Evolutionary conservation across 2,329 filamentous ascomycete species (phyloP).

Genomic region (Aspergillus sojae): DNA sequence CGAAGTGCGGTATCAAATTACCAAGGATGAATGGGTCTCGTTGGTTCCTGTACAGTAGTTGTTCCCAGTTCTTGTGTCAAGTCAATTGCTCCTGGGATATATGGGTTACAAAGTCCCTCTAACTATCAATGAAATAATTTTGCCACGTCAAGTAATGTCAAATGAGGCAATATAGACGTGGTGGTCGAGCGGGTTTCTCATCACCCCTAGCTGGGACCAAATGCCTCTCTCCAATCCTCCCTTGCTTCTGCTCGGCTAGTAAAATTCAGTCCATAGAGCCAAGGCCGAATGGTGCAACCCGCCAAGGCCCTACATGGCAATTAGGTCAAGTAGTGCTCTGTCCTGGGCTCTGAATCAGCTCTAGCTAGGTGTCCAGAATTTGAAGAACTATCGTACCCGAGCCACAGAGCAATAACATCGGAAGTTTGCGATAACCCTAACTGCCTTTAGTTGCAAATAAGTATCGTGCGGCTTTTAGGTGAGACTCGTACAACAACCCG

Average conservation of each 20-base stretch:
- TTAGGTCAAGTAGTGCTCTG: not conserved
- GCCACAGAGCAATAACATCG: not conserved
- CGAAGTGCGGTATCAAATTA: conserved; percentile 15
- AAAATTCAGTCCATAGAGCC: not conserved
- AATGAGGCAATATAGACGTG: not conserved
- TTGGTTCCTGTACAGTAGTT: not conserved
- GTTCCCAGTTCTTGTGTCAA: not conserved
- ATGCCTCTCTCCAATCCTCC: not conserved
- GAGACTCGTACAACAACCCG: not conserved
- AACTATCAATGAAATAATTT: not conserved
- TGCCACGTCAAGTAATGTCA: not conserved
- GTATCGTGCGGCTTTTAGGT: not conserved
- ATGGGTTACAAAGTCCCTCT: not conserved
- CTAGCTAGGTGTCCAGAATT: not conserved
- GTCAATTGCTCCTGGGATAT: not conserved
- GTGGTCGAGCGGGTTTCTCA: not conserved
- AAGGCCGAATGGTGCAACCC: not conserved
- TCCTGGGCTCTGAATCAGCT: not conserved
- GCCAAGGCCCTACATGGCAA: not conserved
- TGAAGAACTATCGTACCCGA: not conserved
- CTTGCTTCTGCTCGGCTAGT: not conserved
- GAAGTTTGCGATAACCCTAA: not conserved
- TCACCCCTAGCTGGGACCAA: not conserved
- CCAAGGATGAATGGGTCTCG: conserved; percentile 16
- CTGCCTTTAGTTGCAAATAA: not conserved